Percentiles rank a stretch among this genome's conserved stretches.
Evolutionary conservation across 1,139 yeast genomes (phyloP).

Genomic region (Kodamaea plutei): DNA sequence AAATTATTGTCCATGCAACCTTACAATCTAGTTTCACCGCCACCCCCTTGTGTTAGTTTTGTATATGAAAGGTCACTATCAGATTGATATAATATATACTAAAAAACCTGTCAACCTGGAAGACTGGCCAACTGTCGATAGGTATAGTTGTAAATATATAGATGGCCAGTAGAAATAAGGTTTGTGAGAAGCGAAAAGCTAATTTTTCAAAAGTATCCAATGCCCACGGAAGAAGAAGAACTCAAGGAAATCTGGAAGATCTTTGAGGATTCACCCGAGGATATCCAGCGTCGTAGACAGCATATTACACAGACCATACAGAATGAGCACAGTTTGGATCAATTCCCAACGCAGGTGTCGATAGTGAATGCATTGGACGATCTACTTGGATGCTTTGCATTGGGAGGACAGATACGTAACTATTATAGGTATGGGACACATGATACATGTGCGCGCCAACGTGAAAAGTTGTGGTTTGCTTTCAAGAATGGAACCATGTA

Average conservation of each 20-base stretch:
- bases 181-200: too few species aligned
- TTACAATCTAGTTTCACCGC: too few species aligned
- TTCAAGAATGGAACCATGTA: constrained; percentile 46
- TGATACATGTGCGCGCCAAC: constrained; percentile 63
- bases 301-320: constrained; percentile 26
- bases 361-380: constrained; percentile 80
- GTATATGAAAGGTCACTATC: too few species aligned
- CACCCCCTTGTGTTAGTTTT: too few species aligned
- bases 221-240: constrained; percentile 22
- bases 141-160: too few species aligned
- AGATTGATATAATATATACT: too few species aligned
- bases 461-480: constrained; percentile 80
- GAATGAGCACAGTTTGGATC: constrained; percentile 23
- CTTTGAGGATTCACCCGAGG: constrained; percentile 34
- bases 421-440: constrained; percentile 80
- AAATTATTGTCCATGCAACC: too few species aligned
- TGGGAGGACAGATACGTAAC: constrained; percentile 83
- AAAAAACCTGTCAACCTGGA: too few species aligned
- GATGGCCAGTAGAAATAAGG: too few species aligned
- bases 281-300: constrained; percentile 29
- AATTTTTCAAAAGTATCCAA: too few species aligned
- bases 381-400: constrained; percentile 75
- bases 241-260: constrained; percentile 31
- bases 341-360: constrained; percentile 37
- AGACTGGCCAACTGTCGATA: too few species aligned